Base-by-base conservation (phyloP, 2,329 filamentous ascomycete species). In the Sporothrix globosa region DNA sequence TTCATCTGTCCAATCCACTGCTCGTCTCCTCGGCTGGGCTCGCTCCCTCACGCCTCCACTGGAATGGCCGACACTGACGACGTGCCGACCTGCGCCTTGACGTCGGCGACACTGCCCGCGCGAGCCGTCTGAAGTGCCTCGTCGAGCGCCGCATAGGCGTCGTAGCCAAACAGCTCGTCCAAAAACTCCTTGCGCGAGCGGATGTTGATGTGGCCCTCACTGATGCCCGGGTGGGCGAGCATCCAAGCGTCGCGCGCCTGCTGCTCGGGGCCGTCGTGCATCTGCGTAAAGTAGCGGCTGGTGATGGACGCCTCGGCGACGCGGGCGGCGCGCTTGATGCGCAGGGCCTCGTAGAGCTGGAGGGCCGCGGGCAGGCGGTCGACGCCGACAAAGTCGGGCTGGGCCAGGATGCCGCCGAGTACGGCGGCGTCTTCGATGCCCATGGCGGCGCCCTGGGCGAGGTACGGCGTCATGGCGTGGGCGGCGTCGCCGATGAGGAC, bases 371-470 rank as follows among this genome's bases (percentile, higher is more conserved):
- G 69, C 3, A 72, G 53, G 11, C 19, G 34, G 2, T 53, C 69
- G 21, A 27, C 14, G 2, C 53, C 56, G 24, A 52, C 60, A 27
- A 71, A 69, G 21, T 72, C 71, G 46, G 69, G 56, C 63, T 78
- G 73, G 6, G 72, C 73, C 3, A 84, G 73, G 0, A 76, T 76
- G 5, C 80, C 79, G 5, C 82, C 83, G 10, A 85, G 73, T 2
- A 81, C 81, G 2, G 82, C 80, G 1, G 81, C 83, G 74, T 85
- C 83, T 74, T 85, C 83, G 76, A 85, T 82, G 0, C 82, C 81
- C 74, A 84, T 82, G 34, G 81, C 82, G 0, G 81, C 83, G 17
- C 84, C 83, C 72, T 84, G 82, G 7, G 82, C 81, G 2, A 80
- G 81, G 0, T 83, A 83, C 0, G 83, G 83, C 5, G 84, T 78